Conservation (phyloP, 2,329 filamentous ascomycete species). For the Arachnopeziza araneosa region DNA sequence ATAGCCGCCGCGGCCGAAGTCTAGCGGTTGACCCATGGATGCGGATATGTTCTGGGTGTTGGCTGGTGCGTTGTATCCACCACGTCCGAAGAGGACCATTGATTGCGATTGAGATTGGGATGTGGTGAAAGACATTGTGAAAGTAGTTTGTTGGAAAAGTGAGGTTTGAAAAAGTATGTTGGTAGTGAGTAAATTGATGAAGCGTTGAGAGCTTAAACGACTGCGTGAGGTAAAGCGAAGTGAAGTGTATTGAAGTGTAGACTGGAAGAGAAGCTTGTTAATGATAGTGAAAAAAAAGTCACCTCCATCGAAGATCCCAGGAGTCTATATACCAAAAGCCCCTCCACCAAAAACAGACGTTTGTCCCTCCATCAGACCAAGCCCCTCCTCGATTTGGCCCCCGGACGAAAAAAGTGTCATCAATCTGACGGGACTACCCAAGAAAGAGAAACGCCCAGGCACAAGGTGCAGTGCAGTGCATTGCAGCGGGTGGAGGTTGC, state of each 20-base stretch:
- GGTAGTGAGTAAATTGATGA: background rate
- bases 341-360: background rate
- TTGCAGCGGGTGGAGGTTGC: background rate
- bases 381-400: background rate
- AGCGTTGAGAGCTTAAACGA: background rate
- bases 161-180: background rate
- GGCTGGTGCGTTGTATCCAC: conserved; percentile 12
- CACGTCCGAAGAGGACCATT: conserved; percentile 20
- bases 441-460: background rate
- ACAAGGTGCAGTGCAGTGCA: background rate
- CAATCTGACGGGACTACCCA: background rate
- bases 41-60: background rate
- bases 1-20: conserved; percentile 25
- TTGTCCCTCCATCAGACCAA: background rate
- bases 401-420: background rate
- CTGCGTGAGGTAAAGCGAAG: background rate
- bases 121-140: conserved; percentile 19
- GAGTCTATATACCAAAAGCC: background rate
- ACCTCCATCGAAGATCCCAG: background rate
- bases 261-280: background rate
- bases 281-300: background rate
- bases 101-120: conserved; percentile 2
- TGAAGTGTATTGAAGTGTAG: background rate
- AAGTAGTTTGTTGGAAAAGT: conserved; percentile 2
- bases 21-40: background rate